Evolutionary conservation across 1,284 basidiomycete genomes (phyloP).

Genomic region (Malassezia arunalokei): DNA sequence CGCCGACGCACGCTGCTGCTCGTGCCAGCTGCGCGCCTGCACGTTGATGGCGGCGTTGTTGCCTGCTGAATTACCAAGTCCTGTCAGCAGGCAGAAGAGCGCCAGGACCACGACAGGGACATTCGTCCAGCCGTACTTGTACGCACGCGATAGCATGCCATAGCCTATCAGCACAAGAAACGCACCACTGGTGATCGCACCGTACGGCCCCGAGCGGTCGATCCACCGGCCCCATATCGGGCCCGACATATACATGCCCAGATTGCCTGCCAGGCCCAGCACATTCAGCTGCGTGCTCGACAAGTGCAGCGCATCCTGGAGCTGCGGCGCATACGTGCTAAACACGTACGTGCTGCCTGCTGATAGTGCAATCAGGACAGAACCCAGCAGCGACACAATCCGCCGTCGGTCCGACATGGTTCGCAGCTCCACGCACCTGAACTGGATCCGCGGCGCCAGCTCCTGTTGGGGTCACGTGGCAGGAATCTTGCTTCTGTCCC

Average conservation of each 20-base stretch:
- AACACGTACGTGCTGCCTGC: conserved; percentile 46
- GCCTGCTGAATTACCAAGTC: conserved; percentile 35
- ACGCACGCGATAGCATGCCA: conserved; percentile 7
- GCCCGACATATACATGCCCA: conserved; percentile 43
- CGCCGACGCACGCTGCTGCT: conserved; percentile 53
- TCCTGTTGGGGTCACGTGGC: no score
- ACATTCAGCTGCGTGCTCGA: conserved; percentile 45
- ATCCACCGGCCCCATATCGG: conserved; percentile 40
- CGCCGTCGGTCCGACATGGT: conserved; percentile 11
- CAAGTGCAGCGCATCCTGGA: conserved; percentile 42
- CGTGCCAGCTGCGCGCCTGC: conserved; percentile 39
- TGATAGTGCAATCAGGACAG: conserved; percentile 37
- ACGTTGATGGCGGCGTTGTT: conserved; percentile 45
- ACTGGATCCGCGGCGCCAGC: not conserved
- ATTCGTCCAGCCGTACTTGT: conserved; percentile 4
- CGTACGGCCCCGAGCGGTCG: conserved; percentile 31
- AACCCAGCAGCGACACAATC: conserved; percentile 32
- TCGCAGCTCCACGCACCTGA: not conserved
- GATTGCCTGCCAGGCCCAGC: conserved; percentile 46
- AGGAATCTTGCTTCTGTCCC: not conserved
- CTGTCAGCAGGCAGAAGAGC: conserved; percentile 30
- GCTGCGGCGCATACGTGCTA: conserved; percentile 45
- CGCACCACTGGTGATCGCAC: conserved; percentile 14
- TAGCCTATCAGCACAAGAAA: conserved; percentile 7
- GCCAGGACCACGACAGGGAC: conserved; percentile 19